Evolutionary conservation across 2,329 filamentous ascomycete genomes (phyloP).

Genomic region (Diaporthe sp.): DNA sequence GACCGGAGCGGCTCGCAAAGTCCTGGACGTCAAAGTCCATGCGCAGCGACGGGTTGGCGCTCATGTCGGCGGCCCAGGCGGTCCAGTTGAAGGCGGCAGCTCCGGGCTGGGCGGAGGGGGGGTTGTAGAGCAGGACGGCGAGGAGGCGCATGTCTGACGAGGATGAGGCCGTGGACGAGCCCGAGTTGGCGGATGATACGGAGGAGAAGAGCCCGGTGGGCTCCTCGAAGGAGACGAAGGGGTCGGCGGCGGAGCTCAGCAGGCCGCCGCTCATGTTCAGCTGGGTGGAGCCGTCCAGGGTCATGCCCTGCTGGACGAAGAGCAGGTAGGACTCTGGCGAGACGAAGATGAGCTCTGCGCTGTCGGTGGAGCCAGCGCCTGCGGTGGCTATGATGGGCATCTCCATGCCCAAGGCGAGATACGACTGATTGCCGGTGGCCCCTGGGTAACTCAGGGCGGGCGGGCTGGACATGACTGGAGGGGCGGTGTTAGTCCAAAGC

Average conservation of each 20-base stretch:
- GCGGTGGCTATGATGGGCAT: constrained; percentile 34
- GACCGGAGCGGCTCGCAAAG: constrained; percentile 30
- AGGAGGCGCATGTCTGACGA: constrained; percentile 34
- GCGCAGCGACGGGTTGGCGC: constrained; percentile 27
- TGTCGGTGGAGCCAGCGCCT: constrained; percentile 24
- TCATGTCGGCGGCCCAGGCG: constrained; percentile 31
- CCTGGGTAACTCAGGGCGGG: constrained; percentile 29
- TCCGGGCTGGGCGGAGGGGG: neutral
- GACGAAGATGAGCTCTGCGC: constrained; percentile 31
- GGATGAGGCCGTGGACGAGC: constrained; percentile 38
- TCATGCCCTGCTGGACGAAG: constrained; percentile 35
- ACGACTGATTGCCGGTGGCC: constrained; percentile 17
- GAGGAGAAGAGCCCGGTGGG: constrained; percentile 42
- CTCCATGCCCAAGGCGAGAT: constrained; percentile 32
- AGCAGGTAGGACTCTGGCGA: constrained; percentile 32
- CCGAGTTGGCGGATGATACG: neutral
- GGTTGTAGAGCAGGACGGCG: constrained; percentile 29
- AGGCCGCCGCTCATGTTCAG: constrained; percentile 34
- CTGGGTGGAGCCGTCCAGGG: constrained; percentile 23
- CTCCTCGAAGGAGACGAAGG: constrained; percentile 41
- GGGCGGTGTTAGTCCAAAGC: neutral
- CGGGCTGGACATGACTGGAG: constrained; percentile 24
- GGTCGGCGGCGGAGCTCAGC: constrained; percentile 34
- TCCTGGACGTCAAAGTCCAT: constrained; percentile 30
- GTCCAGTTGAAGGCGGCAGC: constrained; percentile 29